Evolutionary conservation across 768 basidiomycete genomes (phyloP), one percentile per base, ranked within the genome.

Genomic region (Hemileccinum impolitum): DNA sequence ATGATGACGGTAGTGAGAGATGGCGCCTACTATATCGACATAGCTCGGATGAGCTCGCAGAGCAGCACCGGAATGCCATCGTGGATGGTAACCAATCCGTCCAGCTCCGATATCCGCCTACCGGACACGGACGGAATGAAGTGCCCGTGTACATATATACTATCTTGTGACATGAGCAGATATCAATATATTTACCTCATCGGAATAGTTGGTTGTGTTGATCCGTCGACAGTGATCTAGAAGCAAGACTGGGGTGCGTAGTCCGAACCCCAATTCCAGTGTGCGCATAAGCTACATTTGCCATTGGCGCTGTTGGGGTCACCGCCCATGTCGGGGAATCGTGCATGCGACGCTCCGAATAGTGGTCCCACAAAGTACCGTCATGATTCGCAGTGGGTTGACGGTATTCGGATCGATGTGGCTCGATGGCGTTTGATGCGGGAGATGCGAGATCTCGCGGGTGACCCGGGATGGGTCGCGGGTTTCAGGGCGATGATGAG

Each of bases 341-440:
- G 19, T 19, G 39, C 9, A 21, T 23, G 23, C 17, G n/a, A n/a
- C n/a, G n/a, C n/a, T n/a, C n/a, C n/a, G n/a, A n/a, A n/a, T n/a
- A n/a, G n/a, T n/a, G n/a, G n/a, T n/a, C n/a, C n/a, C n/a, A n/a
- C n/a, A n/a, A n/a, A n/a, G n/a, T n/a, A n/a, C n/a, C 40, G 39
- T 43, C 35, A 32, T 25, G 56, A 64, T 62, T 56, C 54, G 51
- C 46, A 47, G 50, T 23, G 58, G 38, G 32, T 13, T 12, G 34
- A 37, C 10, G 30, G 34, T 21, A n/a, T n/a, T n/a, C n/a, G 34
- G 11, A 28, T 26, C 15, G 23, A 15, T 17, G 34, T 21, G 45
- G 39, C 42, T 45, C 39, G 42, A 50, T 28, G 39, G 42, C 10
- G 25, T 39, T 26, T 11, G 28, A 45, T 15, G 38, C 11, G 30